These are phyloP conservation scores for Tricholoma terreum DNA, from an alignment of 768 basidiomycete species.

Conservation along the genomic window DNA sequence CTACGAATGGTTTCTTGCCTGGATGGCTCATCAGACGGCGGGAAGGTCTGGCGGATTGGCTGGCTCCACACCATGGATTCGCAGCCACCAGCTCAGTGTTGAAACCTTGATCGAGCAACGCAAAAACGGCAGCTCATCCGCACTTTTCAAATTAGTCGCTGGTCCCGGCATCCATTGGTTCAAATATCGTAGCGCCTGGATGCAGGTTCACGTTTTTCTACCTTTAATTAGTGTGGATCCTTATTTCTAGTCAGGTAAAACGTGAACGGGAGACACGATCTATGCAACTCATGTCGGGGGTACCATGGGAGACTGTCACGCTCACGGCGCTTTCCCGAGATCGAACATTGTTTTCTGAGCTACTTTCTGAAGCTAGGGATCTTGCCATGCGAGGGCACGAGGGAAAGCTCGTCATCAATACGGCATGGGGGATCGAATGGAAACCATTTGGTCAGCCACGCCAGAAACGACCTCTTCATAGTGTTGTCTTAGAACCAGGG, in stretches of 20 bases:
- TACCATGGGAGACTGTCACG: slow-evolving; percentile 96
- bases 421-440: slow-evolving; percentile 97
- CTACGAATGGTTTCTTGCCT: slow-evolving; percentile 95
- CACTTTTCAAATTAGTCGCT: slow-evolving; percentile 89
- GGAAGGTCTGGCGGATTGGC: slow-evolving; percentile 20
- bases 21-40: slow-evolving; percentile 80
- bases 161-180: slow-evolving; percentile 95
- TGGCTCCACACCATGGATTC: slow-evolving; percentile 47
- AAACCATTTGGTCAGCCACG: slow-evolving; percentile 91
- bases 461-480: slow-evolving; percentile 78
- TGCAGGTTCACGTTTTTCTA: slow-evolving; percentile 61
- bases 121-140: slow-evolving; percentile 88
- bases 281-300: slow-evolving; percentile 86
- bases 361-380: slow-evolving; percentile 88
- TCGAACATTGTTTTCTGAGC: slow-evolving; percentile 69
- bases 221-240: not conserved
- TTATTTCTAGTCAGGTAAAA: slow-evolving; percentile 61
- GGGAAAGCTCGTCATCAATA: slow-evolving; percentile 94
- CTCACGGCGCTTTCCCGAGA: slow-evolving; percentile 91
- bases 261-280: slow-evolving; percentile 92
- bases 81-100: slow-evolving; percentile 91
- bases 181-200: slow-evolving; percentile 88
- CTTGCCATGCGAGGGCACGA: slow-evolving; percentile 83
- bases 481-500: slow-evolving; percentile 83
- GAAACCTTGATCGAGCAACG: slow-evolving; percentile 88